These are phyloP conservation scores for Pythium aquatile DNA, from an alignment of 352 stramenopile genomes.

Conservation along the genomic window DNA sequence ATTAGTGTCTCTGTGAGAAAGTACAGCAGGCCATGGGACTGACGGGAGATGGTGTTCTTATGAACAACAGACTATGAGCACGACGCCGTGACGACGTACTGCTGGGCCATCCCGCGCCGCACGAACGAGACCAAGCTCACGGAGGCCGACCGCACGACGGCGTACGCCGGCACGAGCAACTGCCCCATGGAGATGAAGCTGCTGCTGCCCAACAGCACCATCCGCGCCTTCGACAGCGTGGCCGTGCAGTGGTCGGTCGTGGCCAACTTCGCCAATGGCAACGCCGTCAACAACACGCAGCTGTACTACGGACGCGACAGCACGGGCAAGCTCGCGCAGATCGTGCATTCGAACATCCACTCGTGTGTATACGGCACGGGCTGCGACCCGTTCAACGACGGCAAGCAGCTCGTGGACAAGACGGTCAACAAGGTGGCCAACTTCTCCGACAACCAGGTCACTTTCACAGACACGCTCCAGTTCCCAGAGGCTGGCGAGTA, in stretches of 20 bases:
- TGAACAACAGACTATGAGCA: slow-evolving; percentile 26
- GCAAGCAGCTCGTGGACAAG: slow-evolving; percentile 31
- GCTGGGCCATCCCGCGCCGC: slow-evolving; percentile 27
- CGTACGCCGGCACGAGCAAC: slow-evolving; percentile 9
- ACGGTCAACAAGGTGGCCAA: slow-evolving; percentile 32
- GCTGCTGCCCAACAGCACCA: slow-evolving; percentile 10
- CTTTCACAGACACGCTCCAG: slow-evolving; percentile 24
- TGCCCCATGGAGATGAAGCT: slow-evolving; percentile 28
- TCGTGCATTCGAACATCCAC: slow-evolving; percentile 35
- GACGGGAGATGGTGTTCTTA: not conserved
- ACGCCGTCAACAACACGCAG: slow-evolving; percentile 25
- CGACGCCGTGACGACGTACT: slow-evolving; percentile 31
- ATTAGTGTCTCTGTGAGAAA: not conserved
- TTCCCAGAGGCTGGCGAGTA: slow-evolving; percentile 27
- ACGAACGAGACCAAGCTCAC: slow-evolving; percentile 28
- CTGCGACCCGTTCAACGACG: slow-evolving; percentile 33
- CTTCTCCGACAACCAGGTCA: slow-evolving; percentile 26
- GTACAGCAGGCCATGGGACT: too few relatives aligned
- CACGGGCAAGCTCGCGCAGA: slow-evolving; percentile 24
- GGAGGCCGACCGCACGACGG: slow-evolving; percentile 19
- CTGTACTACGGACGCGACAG: slow-evolving; percentile 25
- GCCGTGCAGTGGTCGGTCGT: slow-evolving; percentile 29
- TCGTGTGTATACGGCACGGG: slow-evolving; percentile 31
- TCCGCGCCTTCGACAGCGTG: slow-evolving; percentile 23
- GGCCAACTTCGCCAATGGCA: slow-evolving; percentile 19